Evolutionary conservation across 208 protist species (phyloP).

Genomic region (Crithidia mellificae): DNA sequence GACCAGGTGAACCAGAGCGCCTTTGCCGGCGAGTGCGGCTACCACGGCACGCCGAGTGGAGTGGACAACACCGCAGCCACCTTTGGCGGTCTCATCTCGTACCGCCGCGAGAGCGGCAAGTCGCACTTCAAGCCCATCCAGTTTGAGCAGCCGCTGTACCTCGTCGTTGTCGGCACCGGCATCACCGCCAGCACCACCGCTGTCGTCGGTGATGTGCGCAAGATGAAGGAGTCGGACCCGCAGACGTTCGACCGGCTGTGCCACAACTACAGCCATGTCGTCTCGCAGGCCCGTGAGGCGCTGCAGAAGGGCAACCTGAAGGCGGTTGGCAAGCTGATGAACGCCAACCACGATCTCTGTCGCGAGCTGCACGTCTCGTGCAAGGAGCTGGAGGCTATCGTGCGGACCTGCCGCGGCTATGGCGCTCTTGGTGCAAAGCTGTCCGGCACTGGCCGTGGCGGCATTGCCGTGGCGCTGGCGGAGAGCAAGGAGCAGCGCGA

Average conservation of each 20-base stretch:
- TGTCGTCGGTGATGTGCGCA: conserved; percentile 66
- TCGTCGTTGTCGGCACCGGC: conserved; percentile 83
- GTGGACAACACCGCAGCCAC: conserved; percentile 90
- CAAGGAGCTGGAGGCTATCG: conserved; percentile 71
- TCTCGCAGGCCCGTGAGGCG: conserved; percentile 41
- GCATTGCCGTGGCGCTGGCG: conserved; percentile 69
- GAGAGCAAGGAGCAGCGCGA: conserved; percentile 37
- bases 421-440: conserved; percentile 82
- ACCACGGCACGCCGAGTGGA: conserved; percentile 89
- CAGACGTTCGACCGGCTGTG: conserved; percentile 48
- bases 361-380: conserved; percentile 64
- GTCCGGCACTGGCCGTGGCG: conserved; percentile 79
- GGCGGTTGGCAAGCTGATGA: conserved; percentile 62
- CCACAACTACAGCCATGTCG: conserved; percentile 44
- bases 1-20: conserved; percentile 70
- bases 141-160: conserved; percentile 45
- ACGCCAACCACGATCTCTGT: conserved; percentile 68
- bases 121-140: conserved; percentile 43
- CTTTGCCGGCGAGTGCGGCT: conserved; percentile 77
- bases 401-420: conserved; percentile 35
- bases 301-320: conserved; percentile 45
- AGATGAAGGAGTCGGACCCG: conserved; percentile 48
- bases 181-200: conserved; percentile 79
- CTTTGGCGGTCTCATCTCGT: conserved; percentile 86
- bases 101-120: conserved; percentile 36